Evolutionary conservation across 2,329 filamentous ascomycete species (phyloP), one percentile per base, ranked within the genome.

Genomic region (Colletotrichum chlorophyti): DNA sequence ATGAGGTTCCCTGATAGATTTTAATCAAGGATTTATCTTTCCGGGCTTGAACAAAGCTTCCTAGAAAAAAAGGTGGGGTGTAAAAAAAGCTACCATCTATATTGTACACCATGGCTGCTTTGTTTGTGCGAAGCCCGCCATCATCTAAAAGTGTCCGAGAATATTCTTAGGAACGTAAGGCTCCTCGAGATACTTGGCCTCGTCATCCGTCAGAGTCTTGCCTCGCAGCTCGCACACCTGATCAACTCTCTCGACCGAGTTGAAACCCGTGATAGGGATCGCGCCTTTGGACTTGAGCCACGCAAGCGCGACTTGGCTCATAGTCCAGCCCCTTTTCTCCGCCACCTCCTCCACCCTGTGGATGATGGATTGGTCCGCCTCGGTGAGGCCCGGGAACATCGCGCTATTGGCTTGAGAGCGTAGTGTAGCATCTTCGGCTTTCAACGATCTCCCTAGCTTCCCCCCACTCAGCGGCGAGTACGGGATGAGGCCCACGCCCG

Each of bases 401-500:
- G 31, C 8, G 8, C 42, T 24, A 29, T 38, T 32, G 9, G 6
- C n/a, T 26, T 43, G 43, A 8, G 51, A 55, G 31, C 55, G 55
- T 6, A n/a, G 3, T 15, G 17, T 26, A 14, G 37, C 27, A 15
- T 45, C 29, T 2, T 51, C 29, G 2, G 55, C 29, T 11, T 42
- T 21, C 19, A 47, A 15, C 3, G 58, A 9, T 35, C 59, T 37
- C 8, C 40, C 45, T 27, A 63, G 37, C 4, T 45, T 53, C 5
- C 58, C 58, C 14, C 52, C 58, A 6, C 24, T 43, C 12, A 61
- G 43, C 4, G 61, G 61, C 0, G 61, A 63, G 52, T 49, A 63
- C 15, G 58, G 63, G n/a, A 64, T 51, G n/a, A 74, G 43, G 2
- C 72, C 73, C 27, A 75, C 74, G 4, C 74, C 73, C 2, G 74